A percentile compares a stretch with the other conserved stretches of the same genome.
These are phyloP conservation scores for Globisporangium solare DNA, from an alignment of 352 stramenopile species.

Conservation along the genomic window DNA sequence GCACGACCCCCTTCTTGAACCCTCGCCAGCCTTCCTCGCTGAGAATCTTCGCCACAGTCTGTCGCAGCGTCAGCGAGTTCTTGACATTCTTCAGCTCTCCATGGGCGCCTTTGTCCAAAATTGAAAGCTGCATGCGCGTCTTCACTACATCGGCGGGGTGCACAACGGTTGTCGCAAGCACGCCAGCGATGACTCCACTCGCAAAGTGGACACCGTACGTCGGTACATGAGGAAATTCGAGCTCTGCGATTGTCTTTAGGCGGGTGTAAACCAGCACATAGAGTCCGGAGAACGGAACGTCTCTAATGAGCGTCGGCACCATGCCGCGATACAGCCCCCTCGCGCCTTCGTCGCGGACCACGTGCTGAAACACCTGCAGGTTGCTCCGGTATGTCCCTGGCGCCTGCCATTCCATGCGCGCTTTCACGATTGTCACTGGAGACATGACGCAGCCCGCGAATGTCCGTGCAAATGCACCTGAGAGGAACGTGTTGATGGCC, in stretches of 20 bases:
- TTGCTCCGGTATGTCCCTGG: slow-evolving; percentile 58
- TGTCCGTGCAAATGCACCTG: slow-evolving; percentile 78
- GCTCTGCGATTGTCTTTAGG: slow-evolving; percentile 41
- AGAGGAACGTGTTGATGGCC: slow-evolving; percentile 73
- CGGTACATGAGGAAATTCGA: slow-evolving; percentile 38
- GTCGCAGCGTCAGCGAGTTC: slow-evolving; percentile 59
- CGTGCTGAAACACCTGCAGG: slow-evolving; percentile 55
- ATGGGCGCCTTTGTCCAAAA: slow-evolving; percentile 33
- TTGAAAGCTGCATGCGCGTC: slow-evolving; percentile 85
- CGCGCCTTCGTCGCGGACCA: slow-evolving; percentile 63
- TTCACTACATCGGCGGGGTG: slow-evolving; percentile 86
- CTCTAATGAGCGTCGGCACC: slow-evolving; percentile 77
- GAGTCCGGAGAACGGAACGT: slow-evolving; percentile 86
- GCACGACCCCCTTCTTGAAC: slow-evolving; percentile 93
- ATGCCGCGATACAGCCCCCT: slow-evolving; percentile 83
- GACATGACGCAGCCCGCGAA: slow-evolving; percentile 79
- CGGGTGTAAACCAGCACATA: slow-evolving; percentile 86
- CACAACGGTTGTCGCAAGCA: slow-evolving; percentile 77
- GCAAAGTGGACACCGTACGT: slow-evolving; percentile 69
- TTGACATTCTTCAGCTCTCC: slow-evolving; percentile 26
- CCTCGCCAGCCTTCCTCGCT: slow-evolving; percentile 88
- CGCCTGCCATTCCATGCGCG: slow-evolving; percentile 79
- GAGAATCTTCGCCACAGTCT: slow-evolving; percentile 84
- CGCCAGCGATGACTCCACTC: slow-evolving; percentile 70
- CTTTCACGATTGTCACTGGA: slow-evolving; percentile 84